Evolutionary conservation across 2,329 filamentous ascomycete species (phyloP), one percentile per base, ranked within the genome.

Genomic region (Aureobasidium sp.): DNA sequence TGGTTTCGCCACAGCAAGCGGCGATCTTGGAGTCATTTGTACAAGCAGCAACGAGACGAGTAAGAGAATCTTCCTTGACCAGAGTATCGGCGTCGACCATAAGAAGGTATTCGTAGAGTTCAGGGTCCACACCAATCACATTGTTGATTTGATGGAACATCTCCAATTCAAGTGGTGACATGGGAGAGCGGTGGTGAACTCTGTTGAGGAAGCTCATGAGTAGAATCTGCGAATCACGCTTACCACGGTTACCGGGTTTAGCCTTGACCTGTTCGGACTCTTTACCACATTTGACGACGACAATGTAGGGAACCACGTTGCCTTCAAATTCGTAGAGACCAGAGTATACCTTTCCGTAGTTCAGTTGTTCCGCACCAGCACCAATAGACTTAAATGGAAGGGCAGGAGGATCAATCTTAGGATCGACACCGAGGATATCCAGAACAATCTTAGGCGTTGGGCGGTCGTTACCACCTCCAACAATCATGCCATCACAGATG

Each of bases 141-240:
- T 99, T 99, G 82, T 97, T 96, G 79, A 99, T 91, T 74, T 99
- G 94, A 72, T 99, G 94, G 80, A 97, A 97, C 82, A 97, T 96
- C 75, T 99, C 94, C 49, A 99, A 79, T 73, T 99, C 94, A 13
- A 99, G 85, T 16, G 94, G 94, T 65, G 88, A 94, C 94, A 99
- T 99, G 0, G 93, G 88, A 2, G 89, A 81, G 65, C 92, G 89
- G 75, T 97, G 90, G 73, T 99, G 94, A 49, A 99, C 94, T 63
- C 93, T 90, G 77, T 99, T 99, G 68, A 99, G 84, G 83, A 99
- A 99, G 77, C 89, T 93, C 87, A 99, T 92, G 54, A 97, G 81
- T 66, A 97, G 76, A 69, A 99, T 91, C 75, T 99, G 94, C 37
- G 93, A 96, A 75, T 99, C 94, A 81, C 94, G 91, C 79, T 99